A percentile compares a stretch with the other conserved stretches of the same genome.
Conservation (phyloP, 2,329 filamentous ascomycete species). For the Pseudomassariella vexata region DNA sequence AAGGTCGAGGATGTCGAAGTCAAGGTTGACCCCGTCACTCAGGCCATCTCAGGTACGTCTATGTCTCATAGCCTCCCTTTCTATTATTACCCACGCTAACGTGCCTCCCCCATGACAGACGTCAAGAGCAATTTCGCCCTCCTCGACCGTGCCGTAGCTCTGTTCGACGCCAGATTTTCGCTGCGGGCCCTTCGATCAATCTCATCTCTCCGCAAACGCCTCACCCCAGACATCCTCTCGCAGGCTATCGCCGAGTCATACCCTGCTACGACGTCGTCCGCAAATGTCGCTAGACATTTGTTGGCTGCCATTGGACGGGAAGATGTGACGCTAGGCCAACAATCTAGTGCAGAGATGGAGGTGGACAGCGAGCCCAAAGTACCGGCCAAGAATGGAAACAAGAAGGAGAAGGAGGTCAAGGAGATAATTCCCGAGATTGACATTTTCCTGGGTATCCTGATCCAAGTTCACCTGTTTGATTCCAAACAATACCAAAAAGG, state of each 20-base stretch:
- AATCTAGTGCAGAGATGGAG: conserved; percentile 63
- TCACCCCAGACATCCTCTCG: conserved; percentile 74
- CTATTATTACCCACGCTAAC: background rate
- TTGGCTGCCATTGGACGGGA: conserved; percentile 65
- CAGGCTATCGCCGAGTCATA: conserved; percentile 80
- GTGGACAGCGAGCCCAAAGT: conserved; percentile 57
- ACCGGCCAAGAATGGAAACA: conserved; percentile 45
- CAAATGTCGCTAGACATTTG: conserved; percentile 62
- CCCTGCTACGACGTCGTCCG: conserved; percentile 53
- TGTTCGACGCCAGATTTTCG: conserved; percentile 94
- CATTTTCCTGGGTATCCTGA: conserved; percentile 79
- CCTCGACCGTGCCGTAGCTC: conserved; percentile 82
- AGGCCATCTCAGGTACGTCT: conserved; percentile 53
- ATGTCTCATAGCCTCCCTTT: conserved; percentile 6
- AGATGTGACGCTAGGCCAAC: conserved; percentile 55
- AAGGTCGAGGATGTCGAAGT: conserved; percentile 43
- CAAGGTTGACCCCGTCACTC: conserved; percentile 55
- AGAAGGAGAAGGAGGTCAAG: conserved; percentile 59
- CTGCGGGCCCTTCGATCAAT: conserved; percentile 91
- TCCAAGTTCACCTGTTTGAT: conserved; percentile 86
- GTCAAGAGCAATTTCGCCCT: conserved; percentile 92
- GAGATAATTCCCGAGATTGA: conserved; percentile 83
- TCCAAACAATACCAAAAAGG: conserved; percentile 75
- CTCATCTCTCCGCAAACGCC: conserved; percentile 87
- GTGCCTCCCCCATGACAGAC: conserved; percentile 47